Conservation (phyloP, 2,329 filamentous ascomycete genomes). For the Didymellaceae sp. region DNA sequence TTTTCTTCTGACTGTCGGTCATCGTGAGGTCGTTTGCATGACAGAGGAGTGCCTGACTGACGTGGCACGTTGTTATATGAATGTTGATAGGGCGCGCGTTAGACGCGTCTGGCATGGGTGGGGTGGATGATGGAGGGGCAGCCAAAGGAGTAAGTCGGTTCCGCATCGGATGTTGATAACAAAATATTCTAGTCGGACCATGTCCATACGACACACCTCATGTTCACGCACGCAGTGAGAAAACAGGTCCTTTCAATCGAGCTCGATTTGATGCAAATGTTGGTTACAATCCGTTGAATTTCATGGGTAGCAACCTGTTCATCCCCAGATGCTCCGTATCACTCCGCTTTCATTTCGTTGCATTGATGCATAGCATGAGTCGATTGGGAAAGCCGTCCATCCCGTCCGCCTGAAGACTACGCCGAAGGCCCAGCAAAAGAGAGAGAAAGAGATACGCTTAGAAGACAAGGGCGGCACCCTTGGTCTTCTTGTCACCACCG, state of each 20-base stretch:
- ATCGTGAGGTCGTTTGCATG: conserved; percentile 21
- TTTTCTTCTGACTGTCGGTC: conserved; percentile 34
- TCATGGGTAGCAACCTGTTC: conserved; percentile 44
- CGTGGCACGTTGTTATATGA: background rate
- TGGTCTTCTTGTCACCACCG: conserved; percentile 99
- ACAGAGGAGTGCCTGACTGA: conserved; percentile 1
- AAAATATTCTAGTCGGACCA: too few species aligned
- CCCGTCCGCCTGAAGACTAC: conserved; percentile 47
- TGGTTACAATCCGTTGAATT: conserved; percentile 48
- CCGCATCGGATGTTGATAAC: background rate
- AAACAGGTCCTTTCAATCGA: conserved; percentile 42
- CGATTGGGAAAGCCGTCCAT: conserved; percentile 45
- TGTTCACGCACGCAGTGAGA: background rate
- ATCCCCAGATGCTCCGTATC: conserved; percentile 40
- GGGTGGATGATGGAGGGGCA: conserved; percentile 31
- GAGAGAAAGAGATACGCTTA: conserved; percentile 68
- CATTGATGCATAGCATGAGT: conserved; percentile 41
- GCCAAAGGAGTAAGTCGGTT: conserved; percentile 14
- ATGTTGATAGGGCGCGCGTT: conserved; percentile 12
- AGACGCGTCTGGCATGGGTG: conserved; percentile 24
- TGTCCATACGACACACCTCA: background rate
- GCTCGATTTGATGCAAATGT: conserved; percentile 51
- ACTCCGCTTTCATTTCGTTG: conserved; percentile 37
- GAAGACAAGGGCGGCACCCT: conserved; percentile 99
- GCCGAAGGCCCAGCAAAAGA: conserved; percentile 50